phyloP scores from a whole-genome alignment of 2,329 filamentous ascomycete genomes.

The Knoxdaviesia capensis region DNA sequence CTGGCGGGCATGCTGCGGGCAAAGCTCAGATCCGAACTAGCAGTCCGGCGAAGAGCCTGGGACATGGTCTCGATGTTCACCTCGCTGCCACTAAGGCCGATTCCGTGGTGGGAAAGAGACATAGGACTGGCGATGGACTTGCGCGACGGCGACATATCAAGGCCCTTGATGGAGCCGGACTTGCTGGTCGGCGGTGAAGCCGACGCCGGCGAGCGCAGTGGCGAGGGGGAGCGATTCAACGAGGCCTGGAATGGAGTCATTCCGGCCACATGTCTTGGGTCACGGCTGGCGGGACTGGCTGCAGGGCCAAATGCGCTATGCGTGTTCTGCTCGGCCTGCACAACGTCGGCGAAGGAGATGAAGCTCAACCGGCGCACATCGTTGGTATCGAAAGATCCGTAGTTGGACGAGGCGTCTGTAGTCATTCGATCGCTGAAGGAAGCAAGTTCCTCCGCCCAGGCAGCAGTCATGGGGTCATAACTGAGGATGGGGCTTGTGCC shows the following conservation, averaged over 20 bases:
- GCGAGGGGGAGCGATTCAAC: slow-evolving; percentile 54
- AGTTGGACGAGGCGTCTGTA: slow-evolving; percentile 50
- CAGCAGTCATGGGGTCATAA: slow-evolving; percentile 21
- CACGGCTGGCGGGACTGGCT: slow-evolving; percentile 32
- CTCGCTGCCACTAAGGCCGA: slow-evolving; percentile 30
- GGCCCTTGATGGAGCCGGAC: slow-evolving; percentile 49
- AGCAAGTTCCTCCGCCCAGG: slow-evolving; percentile 37
- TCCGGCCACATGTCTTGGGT: slow-evolving; percentile 50
- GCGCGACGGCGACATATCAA: slow-evolving; percentile 47
- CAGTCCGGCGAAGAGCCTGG: slow-evolving; percentile 69
- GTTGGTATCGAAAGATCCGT: slow-evolving; percentile 54
- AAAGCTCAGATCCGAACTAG: slow-evolving; percentile 52
- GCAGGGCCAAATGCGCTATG: slow-evolving; percentile 24
- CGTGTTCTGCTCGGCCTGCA: slow-evolving; percentile 52
- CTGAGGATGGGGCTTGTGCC: slow-evolving; percentile 17
- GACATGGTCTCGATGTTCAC: slow-evolving; percentile 87
- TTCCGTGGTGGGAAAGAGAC: slow-evolving; percentile 22
- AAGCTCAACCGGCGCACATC: slow-evolving; percentile 78
- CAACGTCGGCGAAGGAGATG: slow-evolving; percentile 91
- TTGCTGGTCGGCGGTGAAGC: slow-evolving; percentile 64
- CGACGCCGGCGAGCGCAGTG: slow-evolving; percentile 59
- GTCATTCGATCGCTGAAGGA: slow-evolving; percentile 26
- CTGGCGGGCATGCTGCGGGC: slow-evolving; percentile 36
- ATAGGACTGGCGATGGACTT: slow-evolving; percentile 44
- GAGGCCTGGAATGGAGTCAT: slow-evolving; percentile 35